Percentiles rank a stretch among this genome's conserved stretches.
Evolutionary conservation across 495 filamentous ascomycete genomes (phyloP).

Genomic region (Aspergillus hancockii): DNA sequence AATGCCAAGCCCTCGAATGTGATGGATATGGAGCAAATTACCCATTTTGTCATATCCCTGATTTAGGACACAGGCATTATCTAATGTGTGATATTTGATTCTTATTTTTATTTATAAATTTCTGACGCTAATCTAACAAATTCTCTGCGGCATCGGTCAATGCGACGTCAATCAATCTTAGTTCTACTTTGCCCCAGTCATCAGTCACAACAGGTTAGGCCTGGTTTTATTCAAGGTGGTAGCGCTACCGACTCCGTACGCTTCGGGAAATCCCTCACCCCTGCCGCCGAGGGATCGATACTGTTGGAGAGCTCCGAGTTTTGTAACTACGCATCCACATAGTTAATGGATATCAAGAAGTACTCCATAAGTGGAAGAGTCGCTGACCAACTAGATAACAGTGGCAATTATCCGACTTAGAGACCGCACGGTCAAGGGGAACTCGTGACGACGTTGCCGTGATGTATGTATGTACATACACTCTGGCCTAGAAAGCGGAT

Average conservation of each 20-base stretch:
- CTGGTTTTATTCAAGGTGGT: not conserved
- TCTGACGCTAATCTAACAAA: not conserved
- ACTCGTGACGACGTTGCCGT: not conserved
- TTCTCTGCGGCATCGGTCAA: not conserved
- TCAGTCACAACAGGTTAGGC: not conserved
- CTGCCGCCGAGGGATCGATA: not conserved
- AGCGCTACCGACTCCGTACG: not conserved
- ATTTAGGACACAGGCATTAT: not conserved
- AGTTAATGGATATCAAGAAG: conserved; percentile 1
- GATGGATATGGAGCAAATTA: conserved; percentile 11
- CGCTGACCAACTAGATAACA: not conserved
- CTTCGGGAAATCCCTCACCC: not conserved
- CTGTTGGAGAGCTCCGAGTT: not conserved
- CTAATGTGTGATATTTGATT: not conserved
- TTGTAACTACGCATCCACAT: not conserved
- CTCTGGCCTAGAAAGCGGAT: not conserved
- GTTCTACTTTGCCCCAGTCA: not conserved
- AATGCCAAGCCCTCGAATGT: conserved; percentile 6
- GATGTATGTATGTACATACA: not conserved
- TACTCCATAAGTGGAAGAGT: not conserved
- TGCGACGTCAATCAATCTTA: not conserved
- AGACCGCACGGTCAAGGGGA: not conserved
- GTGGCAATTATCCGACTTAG: not conserved
- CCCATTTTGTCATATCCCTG: conserved; percentile 2
- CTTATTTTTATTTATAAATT: conserved; percentile 2